Evolutionary conservation across 2,329 filamentous ascomycete species (phyloP).

Genomic region (Aureobasidium sp.): DNA sequence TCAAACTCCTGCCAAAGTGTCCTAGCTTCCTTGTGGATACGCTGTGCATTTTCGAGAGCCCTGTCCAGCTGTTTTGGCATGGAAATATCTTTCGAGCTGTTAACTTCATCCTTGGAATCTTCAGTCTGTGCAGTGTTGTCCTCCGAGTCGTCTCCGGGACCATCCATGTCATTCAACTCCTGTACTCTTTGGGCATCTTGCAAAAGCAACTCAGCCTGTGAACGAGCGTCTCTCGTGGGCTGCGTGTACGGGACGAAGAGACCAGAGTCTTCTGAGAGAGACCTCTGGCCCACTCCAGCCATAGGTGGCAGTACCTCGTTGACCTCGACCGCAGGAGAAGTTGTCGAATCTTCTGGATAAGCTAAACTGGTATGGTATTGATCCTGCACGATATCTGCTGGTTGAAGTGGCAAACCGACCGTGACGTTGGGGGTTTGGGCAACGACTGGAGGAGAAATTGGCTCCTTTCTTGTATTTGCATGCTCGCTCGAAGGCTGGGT

Average conservation of each 20-base stretch:
- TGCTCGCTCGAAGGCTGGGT: not conserved
- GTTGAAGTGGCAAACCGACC: not conserved
- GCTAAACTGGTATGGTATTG: not conserved
- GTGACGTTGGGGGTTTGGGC: not conserved
- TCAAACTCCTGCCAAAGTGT: not conserved
- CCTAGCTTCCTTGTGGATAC: not conserved
- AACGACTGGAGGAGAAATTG: not conserved
- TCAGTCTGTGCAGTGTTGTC: not conserved
- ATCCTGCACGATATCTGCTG: not conserved
- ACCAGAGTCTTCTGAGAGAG: not conserved
- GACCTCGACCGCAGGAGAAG: not conserved
- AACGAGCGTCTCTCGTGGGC: not conserved
- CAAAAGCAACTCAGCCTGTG: not conserved
- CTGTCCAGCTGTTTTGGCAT: not conserved
- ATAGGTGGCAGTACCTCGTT: not conserved
- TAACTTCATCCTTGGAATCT: not conserved
- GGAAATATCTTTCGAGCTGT: not conserved
- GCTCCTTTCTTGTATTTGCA: not conserved
- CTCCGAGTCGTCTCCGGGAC: not conserved
- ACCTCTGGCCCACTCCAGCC: not conserved
- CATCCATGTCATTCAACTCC: not conserved
- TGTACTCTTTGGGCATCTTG: not conserved
- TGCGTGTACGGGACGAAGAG: not conserved
- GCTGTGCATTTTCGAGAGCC: not conserved
- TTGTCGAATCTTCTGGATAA: not conserved